These are phyloP conservation scores for Candida taoyuanica DNA, from an alignment of 805 yeast genomes.

Conservation along the genomic window DNA sequence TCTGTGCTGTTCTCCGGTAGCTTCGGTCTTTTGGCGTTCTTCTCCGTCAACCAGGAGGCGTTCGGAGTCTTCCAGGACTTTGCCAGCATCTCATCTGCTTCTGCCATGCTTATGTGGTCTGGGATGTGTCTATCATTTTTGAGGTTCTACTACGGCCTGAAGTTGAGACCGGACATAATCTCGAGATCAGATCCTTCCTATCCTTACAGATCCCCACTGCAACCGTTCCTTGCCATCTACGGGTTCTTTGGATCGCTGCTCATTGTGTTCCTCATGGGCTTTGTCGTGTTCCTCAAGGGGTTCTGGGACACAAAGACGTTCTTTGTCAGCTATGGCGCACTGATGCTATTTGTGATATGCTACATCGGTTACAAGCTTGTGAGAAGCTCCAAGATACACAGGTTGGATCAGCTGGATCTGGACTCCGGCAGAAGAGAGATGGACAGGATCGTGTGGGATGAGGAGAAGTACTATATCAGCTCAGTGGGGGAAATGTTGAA, in stretches of 20 bases:
- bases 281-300: conserved; percentile 50
- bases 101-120: conserved; percentile 76
- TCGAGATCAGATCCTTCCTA: conserved; percentile 57
- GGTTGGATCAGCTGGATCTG: conserved; percentile 70
- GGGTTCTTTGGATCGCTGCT: conserved; percentile 52
- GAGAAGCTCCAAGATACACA: conserved; percentile 59
- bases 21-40: conserved; percentile 56
- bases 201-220: conserved; percentile 67
- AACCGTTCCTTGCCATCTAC: conserved; percentile 62
- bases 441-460: conserved; percentile 80
- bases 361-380: conserved; percentile 53
- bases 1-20: conserved; percentile 60
- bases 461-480: conserved; percentile 43
- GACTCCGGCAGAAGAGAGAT: conserved; percentile 83
- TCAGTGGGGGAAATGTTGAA: conserved; percentile 28
- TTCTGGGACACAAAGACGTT: conserved; percentile 60
- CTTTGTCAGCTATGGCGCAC: conserved; percentile 60
- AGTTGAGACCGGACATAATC: conserved; percentile 58
- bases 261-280: conserved; percentile 56
- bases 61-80: conserved; percentile 62
- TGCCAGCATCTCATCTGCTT: conserved; percentile 63
- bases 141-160: conserved; percentile 59
- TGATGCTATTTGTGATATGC: conserved; percentile 46
- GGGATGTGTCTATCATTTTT: conserved; percentile 64
- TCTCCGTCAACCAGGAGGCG: conserved; percentile 54